These are phyloP conservation scores for Bremia lactucae DNA, from an alignment of 352 stramenopile genomes.

Conservation along the genomic window DNA sequence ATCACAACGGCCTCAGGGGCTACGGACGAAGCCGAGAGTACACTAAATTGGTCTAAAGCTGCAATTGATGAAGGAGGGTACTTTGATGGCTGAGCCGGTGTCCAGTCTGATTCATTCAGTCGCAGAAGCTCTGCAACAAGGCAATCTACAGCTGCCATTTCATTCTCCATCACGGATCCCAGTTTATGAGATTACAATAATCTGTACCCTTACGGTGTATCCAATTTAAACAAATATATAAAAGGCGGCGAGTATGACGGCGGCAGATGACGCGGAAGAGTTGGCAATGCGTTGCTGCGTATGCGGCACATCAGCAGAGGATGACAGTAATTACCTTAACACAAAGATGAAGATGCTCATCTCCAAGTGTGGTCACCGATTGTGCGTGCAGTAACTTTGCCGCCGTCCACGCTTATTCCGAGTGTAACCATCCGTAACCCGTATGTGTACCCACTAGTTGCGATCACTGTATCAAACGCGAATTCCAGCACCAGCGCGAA, in stretches of 20 bases:
- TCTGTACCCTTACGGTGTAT: neutral
- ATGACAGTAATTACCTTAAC: constrained; percentile 85
- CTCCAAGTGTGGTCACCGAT: constrained; percentile 83
- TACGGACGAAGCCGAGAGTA: constrained; percentile 33
- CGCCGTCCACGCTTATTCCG: too few relatives aligned
- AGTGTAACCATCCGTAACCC: too few relatives aligned
- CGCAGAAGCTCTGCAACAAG: constrained; percentile 30
- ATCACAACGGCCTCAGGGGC: constrained; percentile 36
- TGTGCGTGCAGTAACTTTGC: constrained; percentile 35
- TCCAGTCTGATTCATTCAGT: constrained; percentile 12
- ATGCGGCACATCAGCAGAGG: constrained; percentile 73
- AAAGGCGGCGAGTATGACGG: constrained; percentile 15
- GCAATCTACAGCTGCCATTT: constrained; percentile 26
- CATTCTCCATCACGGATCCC: neutral
- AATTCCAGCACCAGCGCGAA: constrained; percentile 83
- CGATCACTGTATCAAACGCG: constrained; percentile 78
- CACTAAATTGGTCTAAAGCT: constrained; percentile 35
- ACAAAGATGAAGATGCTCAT: constrained; percentile 90
- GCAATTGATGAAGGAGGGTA: constrained; percentile 3
- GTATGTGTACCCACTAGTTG: constrained; percentile 29
- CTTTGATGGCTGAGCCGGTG: neutral
- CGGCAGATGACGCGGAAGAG: constrained; percentile 48
- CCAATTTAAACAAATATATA: neutral
- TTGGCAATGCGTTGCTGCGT: constrained; percentile 80
- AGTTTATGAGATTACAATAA: neutral